A percentile compares a stretch with the other conserved stretches of the same genome.
phyloP scores from a whole-genome alignment of 2,329 filamentous ascomycete species.

The Cladosporium colombiae region DNA sequence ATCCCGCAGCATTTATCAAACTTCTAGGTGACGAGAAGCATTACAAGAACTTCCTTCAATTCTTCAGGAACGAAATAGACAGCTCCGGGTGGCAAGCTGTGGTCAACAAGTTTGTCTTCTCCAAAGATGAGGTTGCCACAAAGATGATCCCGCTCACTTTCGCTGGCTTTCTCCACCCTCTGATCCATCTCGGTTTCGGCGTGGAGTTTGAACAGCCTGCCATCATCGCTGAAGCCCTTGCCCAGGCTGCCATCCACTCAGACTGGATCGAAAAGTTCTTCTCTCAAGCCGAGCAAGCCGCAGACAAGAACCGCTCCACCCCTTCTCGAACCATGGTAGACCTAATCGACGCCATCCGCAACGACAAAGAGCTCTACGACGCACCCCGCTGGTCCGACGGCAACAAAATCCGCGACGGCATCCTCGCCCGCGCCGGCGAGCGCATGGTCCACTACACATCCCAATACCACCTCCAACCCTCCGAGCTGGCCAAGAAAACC shows the following conservation, averaged over 20 bases:
- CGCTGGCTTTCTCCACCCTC: slow-evolving; percentile 71
- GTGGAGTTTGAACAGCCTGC: slow-evolving; percentile 80
- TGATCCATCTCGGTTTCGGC: slow-evolving; percentile 84
- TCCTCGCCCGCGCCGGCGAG: slow-evolving; percentile 62
- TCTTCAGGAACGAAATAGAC: slow-evolving; percentile 74
- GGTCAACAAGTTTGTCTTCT: slow-evolving; percentile 69
- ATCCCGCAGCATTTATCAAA: slow-evolving; percentile 57
- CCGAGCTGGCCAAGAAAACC: slow-evolving; percentile 58
- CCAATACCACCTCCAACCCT: slow-evolving; percentile 52
- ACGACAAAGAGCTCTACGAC: slow-evolving; percentile 57
- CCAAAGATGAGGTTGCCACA: slow-evolving; percentile 63
- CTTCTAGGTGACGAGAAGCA: slow-evolving; percentile 64
- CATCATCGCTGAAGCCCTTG: slow-evolving; percentile 76
- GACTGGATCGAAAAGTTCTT: slow-evolving; percentile 58
- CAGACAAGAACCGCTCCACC: slow-evolving; percentile 32
- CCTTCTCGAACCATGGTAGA: slow-evolving; percentile 51
- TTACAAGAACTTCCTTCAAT: slow-evolving; percentile 74
- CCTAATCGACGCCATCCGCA: slow-evolving; percentile 62
- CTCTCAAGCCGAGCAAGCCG: slow-evolving; percentile 52
- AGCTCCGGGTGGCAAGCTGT: slow-evolving; percentile 61
- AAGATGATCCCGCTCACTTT: slow-evolving; percentile 70
- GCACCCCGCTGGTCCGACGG: slow-evolving; percentile 42
- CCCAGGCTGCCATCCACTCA: slow-evolving; percentile 71
- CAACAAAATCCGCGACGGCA: slow-evolving; percentile 69
- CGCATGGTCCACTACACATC: slow-evolving; percentile 64